phyloP scores from a whole-genome alignment of 371 early-diverging fungal species.

The Circinella umbellata region DNA sequence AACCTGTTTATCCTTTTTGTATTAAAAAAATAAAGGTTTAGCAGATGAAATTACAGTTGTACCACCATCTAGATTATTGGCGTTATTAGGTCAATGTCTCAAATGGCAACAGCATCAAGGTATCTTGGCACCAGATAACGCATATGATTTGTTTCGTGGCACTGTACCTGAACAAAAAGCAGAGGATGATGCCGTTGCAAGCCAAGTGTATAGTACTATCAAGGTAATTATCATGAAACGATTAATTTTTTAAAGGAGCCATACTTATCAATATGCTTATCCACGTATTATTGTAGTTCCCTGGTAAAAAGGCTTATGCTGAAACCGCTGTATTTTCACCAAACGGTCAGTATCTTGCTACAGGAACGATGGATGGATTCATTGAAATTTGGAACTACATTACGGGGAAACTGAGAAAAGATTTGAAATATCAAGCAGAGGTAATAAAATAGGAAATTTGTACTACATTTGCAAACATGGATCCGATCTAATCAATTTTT shows the following conservation, averaged over 20 bases:
- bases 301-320: constrained; percentile 81
- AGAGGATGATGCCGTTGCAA: constrained; percentile 71
- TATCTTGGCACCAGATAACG: constrained; percentile 63
- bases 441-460: constrained; percentile 34
- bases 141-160: constrained; percentile 81
- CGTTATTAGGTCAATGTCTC: constrained; percentile 81
- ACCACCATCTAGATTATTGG: constrained; percentile 75
- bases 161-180: constrained; percentile 62
- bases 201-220: constrained; percentile 68
- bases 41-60: constrained; percentile 72
- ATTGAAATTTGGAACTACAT: constrained; percentile 93
- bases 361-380: constrained; percentile 92
- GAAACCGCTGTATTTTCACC: constrained; percentile 81
- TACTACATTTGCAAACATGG: too few relatives aligned
- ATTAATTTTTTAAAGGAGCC: too few relatives aligned
- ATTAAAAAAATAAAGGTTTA: constrained; percentile 34
- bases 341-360: constrained; percentile 82
- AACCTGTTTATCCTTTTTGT: not conserved
- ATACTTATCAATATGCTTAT: not conserved
- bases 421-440: constrained; percentile 88
- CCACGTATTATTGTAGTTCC: constrained; percentile 63
- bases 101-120: constrained; percentile 91
- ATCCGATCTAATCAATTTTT: too few relatives aligned
- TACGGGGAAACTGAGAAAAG: constrained; percentile 88
- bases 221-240: constrained; percentile 49